A percentile compares a stretch with the other conserved stretches of the same genome.
phyloP scores from a whole-genome alignment of 768 basidiomycete species.

The Coprinopsis strossmayeri region DNA sequence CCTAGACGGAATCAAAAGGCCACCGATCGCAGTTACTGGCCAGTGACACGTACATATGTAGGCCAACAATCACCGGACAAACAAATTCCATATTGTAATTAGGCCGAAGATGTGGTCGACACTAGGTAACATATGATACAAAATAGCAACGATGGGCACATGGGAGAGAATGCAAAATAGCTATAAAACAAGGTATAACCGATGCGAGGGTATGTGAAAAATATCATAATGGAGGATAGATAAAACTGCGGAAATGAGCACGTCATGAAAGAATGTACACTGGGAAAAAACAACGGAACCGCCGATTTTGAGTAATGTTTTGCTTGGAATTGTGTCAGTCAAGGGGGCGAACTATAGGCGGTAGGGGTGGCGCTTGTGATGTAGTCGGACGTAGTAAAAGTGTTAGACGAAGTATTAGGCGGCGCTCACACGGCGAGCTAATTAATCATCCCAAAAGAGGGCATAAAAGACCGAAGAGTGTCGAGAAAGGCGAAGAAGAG shows the following conservation, averaged over 20 bases:
- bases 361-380: neutral
- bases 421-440: neutral
- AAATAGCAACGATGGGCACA: neutral
- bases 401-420: neutral
- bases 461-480: neutral
- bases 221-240: neutral
- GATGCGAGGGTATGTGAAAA: neutral
- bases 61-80: neutral
- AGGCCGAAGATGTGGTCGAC: neutral
- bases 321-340: too few relatives aligned
- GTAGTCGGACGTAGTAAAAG: neutral
- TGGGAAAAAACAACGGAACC: neutral
- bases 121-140: neutral
- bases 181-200: neutral
- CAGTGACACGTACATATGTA: neutral
- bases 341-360: too few relatives aligned
- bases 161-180: neutral
- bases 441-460: neutral
- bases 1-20: too few relatives aligned
- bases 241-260: neutral
- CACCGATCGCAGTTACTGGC: too few relatives aligned
- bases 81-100: neutral
- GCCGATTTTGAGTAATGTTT: too few relatives aligned
- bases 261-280: neutral
- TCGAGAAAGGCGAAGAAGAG: neutral